Conservation (phyloP, 768 basidiomycete genomes). For the Phaffia australis region DNA sequence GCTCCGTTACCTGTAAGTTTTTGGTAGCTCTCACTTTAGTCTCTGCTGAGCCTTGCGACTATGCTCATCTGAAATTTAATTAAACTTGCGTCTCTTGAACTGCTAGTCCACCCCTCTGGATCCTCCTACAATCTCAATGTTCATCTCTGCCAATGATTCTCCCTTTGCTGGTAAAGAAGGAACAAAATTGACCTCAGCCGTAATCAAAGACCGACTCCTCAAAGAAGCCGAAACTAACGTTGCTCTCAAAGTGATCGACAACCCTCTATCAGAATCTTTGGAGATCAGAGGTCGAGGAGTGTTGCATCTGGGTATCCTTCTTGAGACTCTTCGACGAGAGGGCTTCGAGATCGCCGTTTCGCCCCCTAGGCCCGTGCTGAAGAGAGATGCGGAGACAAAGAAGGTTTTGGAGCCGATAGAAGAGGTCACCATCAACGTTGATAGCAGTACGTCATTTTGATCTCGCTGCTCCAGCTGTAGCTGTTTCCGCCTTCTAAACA, state of each 20-base stretch:
- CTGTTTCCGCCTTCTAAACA: too few species aligned
- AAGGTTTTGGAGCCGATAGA: constrained; percentile 24
- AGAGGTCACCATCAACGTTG: constrained; percentile 24
- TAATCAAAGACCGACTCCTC: constrained; percentile 26
- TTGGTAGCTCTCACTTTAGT: neutral
- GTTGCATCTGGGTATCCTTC: constrained; percentile 25
- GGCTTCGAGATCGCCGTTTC: constrained; percentile 25
- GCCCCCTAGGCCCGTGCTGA: constrained; percentile 19
- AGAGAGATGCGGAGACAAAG: constrained; percentile 7
- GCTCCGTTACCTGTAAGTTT: constrained; percentile 13
- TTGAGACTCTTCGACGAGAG: constrained; percentile 26
- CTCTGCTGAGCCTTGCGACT: neutral
- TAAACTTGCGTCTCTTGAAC: neutral
- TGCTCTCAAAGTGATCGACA: constrained; percentile 23
- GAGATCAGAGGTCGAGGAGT: constrained; percentile 27
- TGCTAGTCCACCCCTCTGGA: constrained; percentile 24
- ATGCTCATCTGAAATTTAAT: neutral
- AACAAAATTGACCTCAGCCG: constrained; percentile 20
- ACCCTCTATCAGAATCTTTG: constrained; percentile 13
- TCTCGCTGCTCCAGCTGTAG: too few species aligned
- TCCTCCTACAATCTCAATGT: constrained; percentile 26
- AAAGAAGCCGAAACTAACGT: constrained; percentile 26
- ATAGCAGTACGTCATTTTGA: neutral
- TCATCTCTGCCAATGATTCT: constrained; percentile 25
- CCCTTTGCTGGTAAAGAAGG: constrained; percentile 26